Base-by-base conservation (phyloP, 1,284 basidiomycete species). In the Microbotryum silenes-acaulis region DNA sequence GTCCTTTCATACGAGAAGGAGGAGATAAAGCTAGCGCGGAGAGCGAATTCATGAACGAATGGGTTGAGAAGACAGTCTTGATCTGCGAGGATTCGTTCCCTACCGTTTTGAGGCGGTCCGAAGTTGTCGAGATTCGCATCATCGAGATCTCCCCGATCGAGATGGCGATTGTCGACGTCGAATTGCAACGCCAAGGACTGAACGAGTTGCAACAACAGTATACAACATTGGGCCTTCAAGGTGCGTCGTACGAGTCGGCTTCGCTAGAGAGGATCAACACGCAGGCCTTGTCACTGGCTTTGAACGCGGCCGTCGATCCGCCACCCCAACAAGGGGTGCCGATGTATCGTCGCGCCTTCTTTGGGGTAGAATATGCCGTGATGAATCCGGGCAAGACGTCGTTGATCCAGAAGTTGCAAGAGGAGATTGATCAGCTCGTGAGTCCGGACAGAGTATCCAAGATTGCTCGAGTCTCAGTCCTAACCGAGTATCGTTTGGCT, bases 221-320 rank as follows among this genome's bases (percentile, higher is more conserved):
- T 75, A 81, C 83, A 21, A 81, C 83, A 12, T 78, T 91, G n/a
- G 33, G 55, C 27, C 42, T 42, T 16, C 10, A 51, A 42, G 14
- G 46, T 23, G 12, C 27, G n/a, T 2, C n/a, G 37, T 42, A 42
- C 12, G 37, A 18, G 12, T 42, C 37, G 9, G 37, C 4, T 42
- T 16, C 14, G 37, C 12, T 12, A 9, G 14, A 46, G 33, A 44
- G 31, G 29, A 46, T 62, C 56, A 59, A 64, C 55, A 91, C 89
- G 1, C 94, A 91, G 72, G 82, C 85, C 0, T 77, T 97, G 27
- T 86, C 90, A 0, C 94, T 92, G 85, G 83, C 84, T 14, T 78
- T 97, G 63, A 97, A 97, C 71, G 81, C 82, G 21, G 86, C 85
- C 1, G 91, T 96, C 12, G 93, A 97, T 74, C 83, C 88, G 1